These are phyloP conservation scores for Talinum fruticosum DNA, from an alignment of 148 eudicot species.

Conservation along the genomic window DNA sequence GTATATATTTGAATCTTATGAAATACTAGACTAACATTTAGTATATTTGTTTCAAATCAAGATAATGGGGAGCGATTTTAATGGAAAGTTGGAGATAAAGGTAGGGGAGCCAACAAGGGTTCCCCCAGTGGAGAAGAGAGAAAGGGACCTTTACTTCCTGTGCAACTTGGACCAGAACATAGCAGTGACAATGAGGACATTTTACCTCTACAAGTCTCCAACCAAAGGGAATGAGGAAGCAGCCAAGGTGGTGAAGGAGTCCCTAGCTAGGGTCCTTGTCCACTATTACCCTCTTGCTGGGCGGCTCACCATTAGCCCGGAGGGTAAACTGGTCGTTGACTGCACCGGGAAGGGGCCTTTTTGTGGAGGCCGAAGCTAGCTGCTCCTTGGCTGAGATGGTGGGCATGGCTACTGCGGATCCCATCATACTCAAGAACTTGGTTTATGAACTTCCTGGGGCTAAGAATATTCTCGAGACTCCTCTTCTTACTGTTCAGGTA, in stretches of 20 bases:
- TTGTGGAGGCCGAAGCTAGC: slow-evolving; percentile 41
- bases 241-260: slow-evolving; percentile 24
- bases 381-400: slow-evolving; percentile 34
- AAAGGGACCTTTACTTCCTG: slow-evolving; percentile 38
- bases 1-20: too few relatives aligned
- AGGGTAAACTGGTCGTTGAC: slow-evolving; percentile 46
- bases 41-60: neutral
- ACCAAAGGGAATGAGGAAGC: slow-evolving; percentile 38
- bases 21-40: neutral
- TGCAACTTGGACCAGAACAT: slow-evolving; percentile 53
- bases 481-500: slow-evolving; percentile 27
- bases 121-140: slow-evolving; percentile 33
- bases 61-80: neutral
- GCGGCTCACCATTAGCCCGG: slow-evolving; percentile 40
- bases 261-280: slow-evolving; percentile 48
- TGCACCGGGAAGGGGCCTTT: slow-evolving; percentile 41
- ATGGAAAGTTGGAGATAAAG: too few relatives aligned
- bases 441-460: slow-evolving; percentile 40
- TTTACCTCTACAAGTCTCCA: slow-evolving; percentile 38
- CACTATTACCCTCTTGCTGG: slow-evolving; percentile 53
- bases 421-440: slow-evolving; percentile 27
- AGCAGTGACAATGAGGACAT: slow-evolving; percentile 41
- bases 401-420: slow-evolving; percentile 34
- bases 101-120: slow-evolving; percentile 32
- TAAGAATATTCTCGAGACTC: slow-evolving; percentile 32